A percentile compares a stretch with the other conserved stretches of the same genome.
Evolutionary conservation across 2,329 filamentous ascomycete genomes (phyloP).

Genomic region (Epicoccum nigrum): DNA sequence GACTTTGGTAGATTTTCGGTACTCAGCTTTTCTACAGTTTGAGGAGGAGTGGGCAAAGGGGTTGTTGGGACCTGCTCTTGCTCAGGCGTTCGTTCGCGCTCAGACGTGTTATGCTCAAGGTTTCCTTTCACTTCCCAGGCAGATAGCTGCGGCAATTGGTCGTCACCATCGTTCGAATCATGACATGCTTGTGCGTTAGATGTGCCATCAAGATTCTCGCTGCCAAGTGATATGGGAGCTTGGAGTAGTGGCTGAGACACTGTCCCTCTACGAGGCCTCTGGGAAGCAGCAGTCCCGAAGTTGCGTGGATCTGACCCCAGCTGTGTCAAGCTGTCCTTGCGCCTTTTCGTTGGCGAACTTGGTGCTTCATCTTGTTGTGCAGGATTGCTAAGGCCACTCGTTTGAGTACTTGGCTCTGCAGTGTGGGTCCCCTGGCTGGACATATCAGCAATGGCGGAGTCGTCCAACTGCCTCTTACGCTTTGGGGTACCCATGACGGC

Average conservation of each 20-base stretch:
- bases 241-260: background rate
- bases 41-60: slow-evolving; percentile 2
- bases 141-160: no score
- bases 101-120: background rate
- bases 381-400: no score
- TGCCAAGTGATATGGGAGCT: background rate
- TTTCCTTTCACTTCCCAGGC: slow-evolving; percentile 1
- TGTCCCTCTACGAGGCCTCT: slow-evolving; percentile 5
- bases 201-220: no score
- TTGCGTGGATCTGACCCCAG: background rate
- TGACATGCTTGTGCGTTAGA: background rate
- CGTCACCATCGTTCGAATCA: no score
- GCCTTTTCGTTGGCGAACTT: background rate
- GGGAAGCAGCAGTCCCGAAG: slow-evolving; percentile 11
- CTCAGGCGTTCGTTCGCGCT: slow-evolving; percentile 3
- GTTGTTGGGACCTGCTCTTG: background rate
- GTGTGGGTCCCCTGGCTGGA: background rate
- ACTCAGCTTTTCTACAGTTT: background rate
- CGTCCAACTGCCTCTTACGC: slow-evolving; percentile 9
- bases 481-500: slow-evolving; percentile 4
- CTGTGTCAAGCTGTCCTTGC: background rate
- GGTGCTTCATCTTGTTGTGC: background rate
- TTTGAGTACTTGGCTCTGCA: background rate
- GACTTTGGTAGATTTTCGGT: background rate
- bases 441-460: slow-evolving; percentile 18